A percentile compares a stretch with the other conserved stretches of the same genome.
These are phyloP conservation scores for Microcyclospora pomicola DNA, from an alignment of 2,329 filamentous ascomycete species.

Conservation along the genomic window DNA sequence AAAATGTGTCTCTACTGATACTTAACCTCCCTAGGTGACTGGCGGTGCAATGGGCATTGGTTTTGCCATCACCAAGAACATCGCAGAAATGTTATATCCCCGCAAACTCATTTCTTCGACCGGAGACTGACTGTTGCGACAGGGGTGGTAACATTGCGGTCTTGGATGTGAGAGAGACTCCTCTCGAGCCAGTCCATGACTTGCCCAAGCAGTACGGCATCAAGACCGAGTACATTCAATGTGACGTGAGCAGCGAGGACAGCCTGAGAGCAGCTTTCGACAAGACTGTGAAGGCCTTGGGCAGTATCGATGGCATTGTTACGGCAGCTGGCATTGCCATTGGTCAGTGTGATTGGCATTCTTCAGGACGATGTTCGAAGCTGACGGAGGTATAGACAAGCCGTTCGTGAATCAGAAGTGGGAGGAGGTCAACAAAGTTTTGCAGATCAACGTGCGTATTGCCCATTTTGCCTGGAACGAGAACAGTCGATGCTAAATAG, in stretches of 20 bases:
- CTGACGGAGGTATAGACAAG: conserved; percentile 7
- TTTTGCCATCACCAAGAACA: conserved; percentile 14
- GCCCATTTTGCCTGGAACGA: not conserved
- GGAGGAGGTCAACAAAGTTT: conserved; percentile 18
- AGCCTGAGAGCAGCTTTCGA: conserved; percentile 12
- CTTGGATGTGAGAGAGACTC: conserved; percentile 40
- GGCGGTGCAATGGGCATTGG: not conserved
- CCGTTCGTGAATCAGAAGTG: conserved; percentile 16
- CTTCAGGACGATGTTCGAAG: too few relatives aligned
- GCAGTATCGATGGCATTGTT: conserved; percentile 14
- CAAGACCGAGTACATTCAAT: conserved; percentile 27
- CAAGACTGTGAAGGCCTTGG: conserved; percentile 11
- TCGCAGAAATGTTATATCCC: conserved; percentile 7
- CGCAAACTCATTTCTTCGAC: too few relatives aligned
- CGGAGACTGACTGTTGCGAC: too few relatives aligned
- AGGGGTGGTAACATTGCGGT: conserved; percentile 38
- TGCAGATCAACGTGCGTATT: conserved; percentile 23
- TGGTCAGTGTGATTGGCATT: not conserved
- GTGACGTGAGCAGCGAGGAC: conserved; percentile 25
- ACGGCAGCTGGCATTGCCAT: conserved; percentile 19
- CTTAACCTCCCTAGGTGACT: not conserved
- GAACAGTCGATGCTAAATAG: not conserved
- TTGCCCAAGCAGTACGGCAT: conserved; percentile 46
- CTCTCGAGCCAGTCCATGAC: conserved; percentile 12
- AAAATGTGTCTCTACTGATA: too few relatives aligned